Evolutionary conservation across 306 rosid genomes (phyloP), one percentile per base, ranked within the genome.

Genomic region (Prosopis cineraria): DNA sequence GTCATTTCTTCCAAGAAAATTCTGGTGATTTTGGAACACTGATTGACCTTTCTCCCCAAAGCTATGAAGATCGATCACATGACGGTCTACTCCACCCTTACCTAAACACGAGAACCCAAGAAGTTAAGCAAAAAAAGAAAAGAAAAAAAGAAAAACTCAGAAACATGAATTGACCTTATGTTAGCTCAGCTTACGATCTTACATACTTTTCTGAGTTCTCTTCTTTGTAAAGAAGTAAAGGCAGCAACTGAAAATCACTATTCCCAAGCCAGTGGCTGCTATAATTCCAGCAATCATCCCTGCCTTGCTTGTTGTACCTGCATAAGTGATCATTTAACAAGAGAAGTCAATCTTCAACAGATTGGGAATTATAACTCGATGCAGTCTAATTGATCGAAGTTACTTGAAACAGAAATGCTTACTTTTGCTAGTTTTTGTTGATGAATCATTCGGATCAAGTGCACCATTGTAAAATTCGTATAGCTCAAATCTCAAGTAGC

Each of bases 401-500:
- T 22, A 12, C 63, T 56, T 24, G 29, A 41, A 70, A 2, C 22
- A 40, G 14, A 58, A 55, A 55, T 39, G 43, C 77, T 79, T 88
- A 88, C 91, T 85, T 44, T 48, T 70, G 17, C 48, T 25, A 60
- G 33, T 34, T 60, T 48, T 19, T 80, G 72, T 31, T 24, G 87
- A 19, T 60, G 91, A 33, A 73, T 1, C 5, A 43, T 63, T 10
- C 19, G 75, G 65, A 5, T 44, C 87, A 29, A 76, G 1, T 48
- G 48, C 83, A 39, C 79, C 85, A 14, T 22, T 29, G 36, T 91
- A 87, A 74, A 89, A 91, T 3, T 75, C 7, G 71, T 91, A 91
- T 6, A 89, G 73, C 53, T 91, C 92, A 77, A 87, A 89, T 83
- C 96, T 82, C 74, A 89, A 59, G 55, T 22, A 89, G 73, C 93